These are phyloP conservation scores for Thamnidium elegans DNA, from an alignment of 192 early-diverging fungal species.

Conservation along the genomic window DNA sequence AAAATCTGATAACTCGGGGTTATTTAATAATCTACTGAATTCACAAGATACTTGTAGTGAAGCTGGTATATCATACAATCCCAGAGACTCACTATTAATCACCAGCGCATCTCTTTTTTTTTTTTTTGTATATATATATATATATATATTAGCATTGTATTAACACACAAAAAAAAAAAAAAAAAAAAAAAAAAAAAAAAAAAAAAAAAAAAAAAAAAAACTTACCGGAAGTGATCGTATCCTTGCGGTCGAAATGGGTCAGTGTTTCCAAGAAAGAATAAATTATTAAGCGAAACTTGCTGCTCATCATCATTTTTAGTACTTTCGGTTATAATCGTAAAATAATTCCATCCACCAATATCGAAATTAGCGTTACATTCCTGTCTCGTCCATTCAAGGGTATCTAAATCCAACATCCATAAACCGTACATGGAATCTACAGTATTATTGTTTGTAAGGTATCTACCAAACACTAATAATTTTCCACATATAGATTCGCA, in stretches of 20 bases:
- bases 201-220: not conserved
- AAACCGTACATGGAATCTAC: constrained; percentile 42
- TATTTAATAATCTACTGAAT: constrained; percentile 47
- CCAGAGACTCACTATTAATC: constrained; percentile 53
- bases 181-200: not conserved
- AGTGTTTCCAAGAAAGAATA: constrained; percentile 54
- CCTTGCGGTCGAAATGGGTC: constrained; percentile 52
- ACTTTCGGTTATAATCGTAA: constrained; percentile 42
- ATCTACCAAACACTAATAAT: constrained; percentile 52
- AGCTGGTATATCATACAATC: constrained; percentile 53
- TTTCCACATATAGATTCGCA: constrained; percentile 54
- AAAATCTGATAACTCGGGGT: constrained; percentile 58
- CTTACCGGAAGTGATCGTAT: constrained; percentile 51
- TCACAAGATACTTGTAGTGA: constrained; percentile 33
- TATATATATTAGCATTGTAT: not conserved
- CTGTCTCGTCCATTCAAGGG: constrained; percentile 53
- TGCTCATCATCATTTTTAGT: constrained; percentile 31
- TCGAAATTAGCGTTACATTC: constrained; percentile 46
- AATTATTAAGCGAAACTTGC: constrained; percentile 27
- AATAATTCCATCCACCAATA: constrained; percentile 56
- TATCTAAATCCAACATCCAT: constrained; percentile 59
- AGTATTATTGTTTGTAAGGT: constrained; percentile 26
- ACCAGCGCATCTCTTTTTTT: constrained; percentile 41
- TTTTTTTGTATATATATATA: not conserved
- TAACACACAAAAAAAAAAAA: not conserved